Conservation (phyloP, 2,329 filamentous ascomycete genomes). For the Xenoacremonium recifei region DNA sequence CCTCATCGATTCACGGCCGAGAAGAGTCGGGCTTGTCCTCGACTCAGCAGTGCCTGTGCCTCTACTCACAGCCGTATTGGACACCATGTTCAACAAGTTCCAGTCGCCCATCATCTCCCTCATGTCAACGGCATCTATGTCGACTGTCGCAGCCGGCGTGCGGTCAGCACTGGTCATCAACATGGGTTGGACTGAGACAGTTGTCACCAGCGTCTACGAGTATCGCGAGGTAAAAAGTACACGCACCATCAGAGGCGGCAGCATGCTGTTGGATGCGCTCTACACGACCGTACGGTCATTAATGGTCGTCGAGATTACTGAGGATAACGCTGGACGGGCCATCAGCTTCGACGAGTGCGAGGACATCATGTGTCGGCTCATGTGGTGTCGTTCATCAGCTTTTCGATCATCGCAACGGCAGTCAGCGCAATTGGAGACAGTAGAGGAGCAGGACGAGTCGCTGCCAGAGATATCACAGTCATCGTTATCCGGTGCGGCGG, state of each 20-base stretch:
- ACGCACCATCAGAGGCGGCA: constrained; percentile 73
- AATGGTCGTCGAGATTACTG: constrained; percentile 28
- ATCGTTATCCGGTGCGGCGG: constrained; percentile 24
- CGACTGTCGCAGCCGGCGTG: constrained; percentile 74
- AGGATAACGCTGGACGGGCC: constrained; percentile 33
- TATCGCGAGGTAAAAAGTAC: constrained; percentile 75
- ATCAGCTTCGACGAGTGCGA: constrained; percentile 78
- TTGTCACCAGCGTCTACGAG: constrained; percentile 84
- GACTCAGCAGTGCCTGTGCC: constrained; percentile 77
- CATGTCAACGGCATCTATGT: constrained; percentile 72
- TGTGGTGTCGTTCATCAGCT: constrained; percentile 63
- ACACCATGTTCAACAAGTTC: constrained; percentile 77
- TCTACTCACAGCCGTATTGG: constrained; percentile 71
- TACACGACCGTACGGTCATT: constrained; percentile 55
- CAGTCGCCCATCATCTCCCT: constrained; percentile 79
- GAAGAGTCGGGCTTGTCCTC: constrained; percentile 71
- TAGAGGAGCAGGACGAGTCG: constrained; percentile 58
- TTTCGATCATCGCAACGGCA: constrained; percentile 33
- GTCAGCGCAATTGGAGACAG: constrained; percentile 43
- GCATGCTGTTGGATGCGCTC: constrained; percentile 66
- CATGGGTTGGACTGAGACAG: constrained; percentile 88
- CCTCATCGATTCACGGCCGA: constrained; percentile 71
- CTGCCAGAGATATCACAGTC: constrained; percentile 31
- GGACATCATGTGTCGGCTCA: constrained; percentile 70
- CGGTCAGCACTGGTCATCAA: constrained; percentile 86